Evolutionary conservation across 2,329 filamentous ascomycete species (phyloP), one percentile per base, ranked within the genome.

Genomic region (Malbranchea zuffiana): DNA sequence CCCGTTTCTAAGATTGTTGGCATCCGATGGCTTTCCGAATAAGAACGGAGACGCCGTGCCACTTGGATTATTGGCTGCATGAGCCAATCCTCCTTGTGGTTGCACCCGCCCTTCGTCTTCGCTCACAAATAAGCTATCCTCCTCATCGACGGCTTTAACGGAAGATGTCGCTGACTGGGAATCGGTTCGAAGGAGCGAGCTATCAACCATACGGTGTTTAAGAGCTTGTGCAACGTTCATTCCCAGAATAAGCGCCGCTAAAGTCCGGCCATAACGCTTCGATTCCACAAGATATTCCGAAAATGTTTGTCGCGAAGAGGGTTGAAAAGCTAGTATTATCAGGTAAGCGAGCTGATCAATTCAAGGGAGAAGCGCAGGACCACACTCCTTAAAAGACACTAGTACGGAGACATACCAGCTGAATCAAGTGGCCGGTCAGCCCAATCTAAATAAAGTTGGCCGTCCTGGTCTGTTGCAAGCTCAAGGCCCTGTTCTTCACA

Each of bases 181-280:
- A 35, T 54, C 50, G 30, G 48, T 42, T 19, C 47, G 48, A 16
- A 66, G 48, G 11, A 57, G 51, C 16, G 52, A 53, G 6, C 57
- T 56, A n/a, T 68, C 62, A 27, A 76, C 55, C 57, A 73, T 61
- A 6, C 67, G 68, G 29, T 63, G 53, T 11, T 52, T 56, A 27
- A 60, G 61, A 12, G 75, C 71, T 47, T 70, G 62, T 29, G 58
- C 57, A 30, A 76, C 65, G 29, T 57, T 67, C 51, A 75, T 57
- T 10, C 74, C 74, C 47, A 70, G 65, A 36, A 78, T 69, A 18
- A 79, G 56, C 6, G 74, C 69, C 15, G 68, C 66, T n/a, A 75
- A 53, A 2, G 62, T 67, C 46, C 75, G 65, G 15, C 66, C 65
- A 38, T 65, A 60, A 25, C 74, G 66, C 53, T 80, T 80, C 17